Conservation (phyloP, 208 protist species). For the Strigomonas galati region DNA sequence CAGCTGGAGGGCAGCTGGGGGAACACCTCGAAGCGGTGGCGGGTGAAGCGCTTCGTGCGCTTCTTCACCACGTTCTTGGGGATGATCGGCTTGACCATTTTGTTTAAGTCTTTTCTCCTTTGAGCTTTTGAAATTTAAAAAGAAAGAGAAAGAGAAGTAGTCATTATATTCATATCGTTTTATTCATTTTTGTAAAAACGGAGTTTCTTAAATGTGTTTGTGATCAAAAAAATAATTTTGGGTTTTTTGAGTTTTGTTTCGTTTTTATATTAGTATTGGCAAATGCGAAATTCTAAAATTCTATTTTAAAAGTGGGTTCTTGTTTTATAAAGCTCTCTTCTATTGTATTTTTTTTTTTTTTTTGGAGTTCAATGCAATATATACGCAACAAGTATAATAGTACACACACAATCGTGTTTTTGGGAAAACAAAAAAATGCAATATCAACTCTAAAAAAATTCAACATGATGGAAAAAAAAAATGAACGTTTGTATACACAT, state of each 20-base stretch:
- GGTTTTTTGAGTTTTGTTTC: neutral
- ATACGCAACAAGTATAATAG: neutral
- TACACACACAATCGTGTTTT: slow-evolving; percentile 2
- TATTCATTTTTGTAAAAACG: neutral
- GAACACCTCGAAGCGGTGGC: slow-evolving; percentile 95
- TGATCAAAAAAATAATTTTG: neutral
- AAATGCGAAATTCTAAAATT: neutral
- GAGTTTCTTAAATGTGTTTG: too few relatives aligned
- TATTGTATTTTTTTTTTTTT: neutral
- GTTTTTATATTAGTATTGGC: neutral
- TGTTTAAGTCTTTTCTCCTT: slow-evolving; percentile 1
- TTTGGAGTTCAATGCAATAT: neutral
- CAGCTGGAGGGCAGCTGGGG: slow-evolving; percentile 93
- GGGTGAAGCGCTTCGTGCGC: slow-evolving; percentile 96
- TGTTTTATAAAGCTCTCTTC: neutral
- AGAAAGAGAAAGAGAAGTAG: neutral
- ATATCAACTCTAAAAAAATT: neutral
- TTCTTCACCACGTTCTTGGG: slow-evolving; percentile 97
- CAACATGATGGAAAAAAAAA: neutral
- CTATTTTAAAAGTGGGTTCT: neutral
- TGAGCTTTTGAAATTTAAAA: neutral
- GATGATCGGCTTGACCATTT: slow-evolving; percentile 93
- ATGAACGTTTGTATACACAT: neutral
- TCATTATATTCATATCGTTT: neutral
- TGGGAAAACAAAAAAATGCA: neutral